Base-by-base conservation (phyloP, 2,329 filamentous ascomycete genomes). In the Fusarium secorum region DNA sequence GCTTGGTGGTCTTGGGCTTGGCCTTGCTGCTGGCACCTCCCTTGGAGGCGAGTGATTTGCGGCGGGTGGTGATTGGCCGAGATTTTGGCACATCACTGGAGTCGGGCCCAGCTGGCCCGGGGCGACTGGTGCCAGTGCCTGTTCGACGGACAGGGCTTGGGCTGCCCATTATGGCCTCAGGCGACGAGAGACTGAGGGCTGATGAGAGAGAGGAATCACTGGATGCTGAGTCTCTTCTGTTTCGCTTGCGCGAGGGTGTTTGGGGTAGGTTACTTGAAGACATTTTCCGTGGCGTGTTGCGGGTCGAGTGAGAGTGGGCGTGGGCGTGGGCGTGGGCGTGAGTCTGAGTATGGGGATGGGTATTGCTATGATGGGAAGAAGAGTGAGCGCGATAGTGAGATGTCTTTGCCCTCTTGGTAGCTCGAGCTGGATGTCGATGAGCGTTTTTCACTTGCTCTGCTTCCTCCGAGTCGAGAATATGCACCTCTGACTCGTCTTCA, bases 141-240 rank as follows among this genome's bases (percentile, higher is more conserved):
- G 71, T 73, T 72, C 75, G 76, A 67, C 72, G 71, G 33, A 73
- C 71, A 44, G 78, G 78, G 68, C 77, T 79, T 60, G 60, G 61
- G 68, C 70, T 68, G 41, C 70, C 68, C 36, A 75, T 70, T 70
- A 78, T 79, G 57, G 70, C 77, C 58, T 81, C 80, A 32, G 81
- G 81, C 54, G 82, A 83, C 48, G 81, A 80, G 55, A 83, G 74
- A 71, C 78, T 82, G 77, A 79, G 76, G 45, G 76, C 77, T 22
- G 81, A 81, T 22, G 81, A 83, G 30, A 83, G 78, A n/a, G 82
- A 83, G 24, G 82, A 83, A 71, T 82, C 81, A 76, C 82, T 83
- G 11, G 80, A 81, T 33, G 74, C 79, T 36, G 82, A 83, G 60
- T 78, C 78, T 38, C 80, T 76, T 44, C 82, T 76, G 32, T 69